Evolutionary conservation across 2,329 filamentous ascomycete genomes (phyloP), one percentile per base, ranked within the genome.

Genomic region (Trichoderma koningiopsis): DNA sequence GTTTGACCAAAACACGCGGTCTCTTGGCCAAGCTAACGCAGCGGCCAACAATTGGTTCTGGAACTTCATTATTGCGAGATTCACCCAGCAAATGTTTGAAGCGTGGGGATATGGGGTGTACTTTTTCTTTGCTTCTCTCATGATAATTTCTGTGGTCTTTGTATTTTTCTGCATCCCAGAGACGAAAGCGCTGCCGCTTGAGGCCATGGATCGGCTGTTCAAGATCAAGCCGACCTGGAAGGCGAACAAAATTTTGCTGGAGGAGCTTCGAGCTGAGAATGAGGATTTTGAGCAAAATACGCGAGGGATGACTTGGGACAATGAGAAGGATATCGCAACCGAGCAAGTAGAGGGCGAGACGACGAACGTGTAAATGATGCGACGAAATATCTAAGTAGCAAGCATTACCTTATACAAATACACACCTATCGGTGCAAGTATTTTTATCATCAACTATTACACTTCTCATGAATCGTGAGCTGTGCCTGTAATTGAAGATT

Each of bases 71-170:
- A 68, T 70, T 63, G 68, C 68, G 22, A 56, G 66, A 22, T 82
- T 80, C 52, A 80, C 82, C 0, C 82, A 81, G 3, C 77, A 80
- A 11, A 85, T 82, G 73, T 70, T 74, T 33, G 71, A 72, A 57
- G 72, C 73, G 24, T 80, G 81, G 75, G 75, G 78, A 11, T 87
- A 83, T 75, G 85, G 85, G 27, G 85, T 84, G 0, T 88, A 86
- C 74, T 84, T 86, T 72, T 87, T 88, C 79, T 88, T 88, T 72
- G 84, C 84, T 35, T 80, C 81, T 0, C 81, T 86, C 59, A 84
- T 86, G 65, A 76, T 83, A 14, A 75, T 78, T 11, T 82, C 84
- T 2, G 80, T 82, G 31, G 72, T 83, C 27, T 88, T 84, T 74
- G 81, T 85, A 11, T 86, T 79, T 72, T 83, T 85, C 74, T 81